These are phyloP conservation scores for Lecanicillium sp. DNA, from an alignment of 2,329 filamentous ascomycete genomes.

Conservation along the genomic window DNA sequence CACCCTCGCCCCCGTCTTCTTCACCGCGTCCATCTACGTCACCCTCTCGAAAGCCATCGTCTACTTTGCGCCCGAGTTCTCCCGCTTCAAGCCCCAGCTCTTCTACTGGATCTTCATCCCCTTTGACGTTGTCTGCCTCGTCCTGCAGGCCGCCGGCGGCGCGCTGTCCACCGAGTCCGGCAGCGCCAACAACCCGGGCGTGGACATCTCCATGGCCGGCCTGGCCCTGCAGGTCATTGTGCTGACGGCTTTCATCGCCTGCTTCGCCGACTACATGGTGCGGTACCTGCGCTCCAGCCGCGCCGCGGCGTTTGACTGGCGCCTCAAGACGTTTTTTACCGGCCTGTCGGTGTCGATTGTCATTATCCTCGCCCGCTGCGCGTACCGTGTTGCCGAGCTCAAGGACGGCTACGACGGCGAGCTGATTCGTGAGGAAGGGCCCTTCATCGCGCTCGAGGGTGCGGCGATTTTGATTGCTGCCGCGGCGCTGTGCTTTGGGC, in stretches of 20 bases:
- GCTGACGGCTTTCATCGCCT: slow-evolving; percentile 41
- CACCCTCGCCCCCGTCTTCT: slow-evolving; percentile 38
- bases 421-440: slow-evolving; percentile 43
- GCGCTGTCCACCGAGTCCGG: slow-evolving; percentile 37
- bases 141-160: slow-evolving; percentile 50
- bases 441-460: slow-evolving; percentile 14
- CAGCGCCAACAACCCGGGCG: slow-evolving; percentile 29
- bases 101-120: slow-evolving; percentile 45
- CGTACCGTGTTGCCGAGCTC: slow-evolving; percentile 59
- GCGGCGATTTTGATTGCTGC: slow-evolving; percentile 28
- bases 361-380: slow-evolving; percentile 53
- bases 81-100: slow-evolving; percentile 33
- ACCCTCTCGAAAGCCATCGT: slow-evolving; percentile 41
- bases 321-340: slow-evolving; percentile 38
- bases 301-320: slow-evolving; percentile 16
- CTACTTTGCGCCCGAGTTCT: slow-evolving; percentile 29
- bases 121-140: slow-evolving; percentile 48
- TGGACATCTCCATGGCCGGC: slow-evolving; percentile 38
- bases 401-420: slow-evolving; percentile 52
- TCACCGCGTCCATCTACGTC: slow-evolving; percentile 59
- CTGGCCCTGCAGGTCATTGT: slow-evolving; percentile 52
- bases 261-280: slow-evolving; percentile 43
- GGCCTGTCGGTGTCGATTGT: slow-evolving; percentile 47
- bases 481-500: slow-evolving; percentile 28
- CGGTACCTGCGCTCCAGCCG: slow-evolving; percentile 28